Percentiles rank a stretch among this genome's conserved stretches.
Conservation (phyloP, 179 eudicot genomes). For the Vitellaria paradoxa region DNA sequence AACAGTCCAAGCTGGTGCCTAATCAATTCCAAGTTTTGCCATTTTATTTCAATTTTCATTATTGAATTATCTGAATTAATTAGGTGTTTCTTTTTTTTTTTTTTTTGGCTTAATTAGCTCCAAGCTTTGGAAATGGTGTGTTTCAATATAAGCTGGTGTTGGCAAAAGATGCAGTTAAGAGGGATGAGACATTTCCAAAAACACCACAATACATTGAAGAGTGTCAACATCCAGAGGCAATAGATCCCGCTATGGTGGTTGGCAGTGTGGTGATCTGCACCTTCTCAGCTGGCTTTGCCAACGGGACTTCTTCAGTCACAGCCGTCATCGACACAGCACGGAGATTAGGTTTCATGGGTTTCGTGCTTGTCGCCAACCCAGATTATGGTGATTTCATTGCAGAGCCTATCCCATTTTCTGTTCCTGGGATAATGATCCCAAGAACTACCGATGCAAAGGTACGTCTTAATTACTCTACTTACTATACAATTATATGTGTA, state of each 20-base stretch:
- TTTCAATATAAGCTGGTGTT: constrained; percentile 67
- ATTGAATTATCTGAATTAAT: neutral
- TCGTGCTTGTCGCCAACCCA: constrained; percentile 73
- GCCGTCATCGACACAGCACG: constrained; percentile 65
- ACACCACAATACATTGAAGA: constrained; percentile 64
- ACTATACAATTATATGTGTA: too few relatives aligned
- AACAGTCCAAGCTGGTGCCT: too few relatives aligned
- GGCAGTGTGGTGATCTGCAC: constrained; percentile 80
- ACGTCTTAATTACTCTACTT: neutral
- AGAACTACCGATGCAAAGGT: constrained; percentile 68
- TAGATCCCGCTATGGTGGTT: constrained; percentile 52
- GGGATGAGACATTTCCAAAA: constrained; percentile 57
- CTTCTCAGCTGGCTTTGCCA: constrained; percentile 79
- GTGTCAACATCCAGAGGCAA: constrained; percentile 83
- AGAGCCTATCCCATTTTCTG: constrained; percentile 74
- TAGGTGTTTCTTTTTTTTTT: neutral
- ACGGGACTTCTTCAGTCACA: constrained; percentile 63
- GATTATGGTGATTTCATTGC: constrained; percentile 75
- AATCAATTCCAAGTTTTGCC: too few relatives aligned
- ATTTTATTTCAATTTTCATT: too few relatives aligned
- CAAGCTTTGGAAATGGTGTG: constrained; percentile 55
- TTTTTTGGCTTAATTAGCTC: constrained; percentile 32
- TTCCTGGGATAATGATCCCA: constrained; percentile 89
- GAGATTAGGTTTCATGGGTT: constrained; percentile 63
- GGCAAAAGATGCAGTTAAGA: constrained; percentile 70